Evolutionary conservation across 2,329 filamentous ascomycete species (phyloP), one percentile per base, ranked within the genome.

Genomic region (Dactylellina drechsleri): DNA sequence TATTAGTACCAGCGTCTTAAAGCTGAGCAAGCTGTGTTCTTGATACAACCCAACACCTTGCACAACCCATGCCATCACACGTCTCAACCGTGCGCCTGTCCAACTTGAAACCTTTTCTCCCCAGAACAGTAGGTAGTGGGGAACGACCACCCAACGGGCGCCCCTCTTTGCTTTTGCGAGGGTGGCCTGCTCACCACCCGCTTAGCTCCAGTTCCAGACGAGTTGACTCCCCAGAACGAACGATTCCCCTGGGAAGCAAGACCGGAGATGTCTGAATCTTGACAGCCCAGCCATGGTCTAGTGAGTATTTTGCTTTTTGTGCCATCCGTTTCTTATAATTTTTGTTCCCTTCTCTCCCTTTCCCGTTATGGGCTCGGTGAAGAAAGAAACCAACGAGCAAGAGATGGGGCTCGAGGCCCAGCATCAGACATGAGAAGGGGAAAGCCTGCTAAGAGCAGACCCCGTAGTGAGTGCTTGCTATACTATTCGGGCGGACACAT

Each of bases 31-130:
- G 23, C 23, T 23, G 23, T 23, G 23, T 23, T 23, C 31, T 36
- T 5, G 31, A 36, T 36, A 5, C 31, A 57, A 54, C 61, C 61
- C 45, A 54, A 62, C 61, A 52, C 70, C 64, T 56, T 70, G 66
- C 66, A 60, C 67, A 72, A 66, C 64, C 66, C 70, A 61, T 56
- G 61, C 56, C 49, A 66, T 67, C 62, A 74, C 70, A 66, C 70
- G 70, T 74, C 70, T 74, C 70, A 74, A 74, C 70, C 70, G 70
- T 74, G 70, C 70, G 62, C 59, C 49, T 64, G 56, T 40, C 70
- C 62, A 58, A 66, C 61, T 62, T 74, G 70, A 74, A 74, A 74
- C 70, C 62, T 50, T 61, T 62, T 67, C 70, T 74, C 70, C 60
- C 62, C 70, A 74, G 70, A 74, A 74, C 56, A 74, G 70, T 66